Evolutionary conservation across 179 eudicot species (phyloP).

Genomic region (Beta macrorhiza): DNA sequence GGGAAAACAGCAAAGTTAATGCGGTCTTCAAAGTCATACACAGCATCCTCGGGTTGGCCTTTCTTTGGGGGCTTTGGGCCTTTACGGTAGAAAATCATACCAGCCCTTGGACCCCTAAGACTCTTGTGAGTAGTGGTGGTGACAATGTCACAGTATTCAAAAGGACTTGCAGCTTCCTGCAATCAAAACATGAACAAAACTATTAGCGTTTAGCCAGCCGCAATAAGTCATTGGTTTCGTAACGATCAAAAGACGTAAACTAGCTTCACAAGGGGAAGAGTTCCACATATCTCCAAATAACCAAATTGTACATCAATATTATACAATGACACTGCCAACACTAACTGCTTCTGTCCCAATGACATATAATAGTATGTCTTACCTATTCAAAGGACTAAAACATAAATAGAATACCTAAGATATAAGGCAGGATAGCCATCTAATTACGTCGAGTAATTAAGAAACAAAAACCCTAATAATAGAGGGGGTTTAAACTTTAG

Average conservation of each 20-base stretch:
- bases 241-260: background rate
- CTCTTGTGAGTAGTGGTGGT: conserved; percentile 93
- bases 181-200: conserved; percentile 5
- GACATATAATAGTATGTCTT: no score
- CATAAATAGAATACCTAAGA: no score
- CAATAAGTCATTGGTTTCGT: background rate
- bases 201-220: conserved; percentile 3
- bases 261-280: background rate
- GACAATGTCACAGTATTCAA: conserved; percentile 81
- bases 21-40: conserved; percentile 84
- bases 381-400: no score
- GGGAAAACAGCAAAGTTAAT: conserved; percentile 93
- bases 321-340: background rate
- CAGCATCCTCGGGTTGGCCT: conserved; percentile 91
- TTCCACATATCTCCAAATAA: background rate
- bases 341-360: background rate
- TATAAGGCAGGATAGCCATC: background rate
- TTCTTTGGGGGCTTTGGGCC: conserved; percentile 95
- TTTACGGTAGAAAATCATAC: conserved; percentile 92
- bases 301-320: background rate
- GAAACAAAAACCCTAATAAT: background rate
- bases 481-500: background rate
- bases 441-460: background rate
- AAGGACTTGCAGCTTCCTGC: conserved; percentile 89
- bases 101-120: conserved; percentile 87